phyloP scores from a whole-genome alignment of 2,329 filamentous ascomycete genomes.

The Ceratocystis harringtonii region DNA sequence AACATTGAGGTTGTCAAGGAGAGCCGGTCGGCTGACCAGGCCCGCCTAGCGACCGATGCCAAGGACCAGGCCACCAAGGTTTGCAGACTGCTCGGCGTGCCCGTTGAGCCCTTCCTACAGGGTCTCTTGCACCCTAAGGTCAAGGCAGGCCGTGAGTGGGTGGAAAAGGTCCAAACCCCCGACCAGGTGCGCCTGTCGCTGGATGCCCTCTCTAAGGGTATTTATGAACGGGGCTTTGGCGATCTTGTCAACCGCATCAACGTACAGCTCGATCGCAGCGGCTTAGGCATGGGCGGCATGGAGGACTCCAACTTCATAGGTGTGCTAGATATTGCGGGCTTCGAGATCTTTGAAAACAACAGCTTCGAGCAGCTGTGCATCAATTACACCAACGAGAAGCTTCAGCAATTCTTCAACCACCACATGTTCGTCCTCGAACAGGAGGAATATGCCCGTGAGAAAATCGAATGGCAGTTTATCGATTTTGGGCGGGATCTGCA shows the following conservation, averaged over 20 bases:
- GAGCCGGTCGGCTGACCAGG: slow-evolving; percentile 80
- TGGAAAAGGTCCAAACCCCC: slow-evolving; percentile 93
- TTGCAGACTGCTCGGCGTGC: slow-evolving; percentile 71
- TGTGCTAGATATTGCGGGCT: slow-evolving; percentile 95
- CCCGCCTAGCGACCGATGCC: slow-evolving; percentile 61
- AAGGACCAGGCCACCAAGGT: slow-evolving; percentile 62
- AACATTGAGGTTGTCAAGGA: slow-evolving; percentile 86
- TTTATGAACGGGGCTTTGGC: slow-evolving; percentile 92
- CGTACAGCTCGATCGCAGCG: slow-evolving; percentile 71
- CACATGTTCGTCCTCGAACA: slow-evolving; percentile 99
- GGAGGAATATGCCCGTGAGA: slow-evolving; percentile 91
- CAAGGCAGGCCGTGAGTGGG: slow-evolving; percentile 93
- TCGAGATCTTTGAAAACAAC: slow-evolving; percentile 96
- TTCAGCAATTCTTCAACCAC: slow-evolving; percentile 99
- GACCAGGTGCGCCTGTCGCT: slow-evolving; percentile 85
- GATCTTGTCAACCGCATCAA: slow-evolving; percentile 89
- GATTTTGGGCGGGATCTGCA: slow-evolving; percentile 96
- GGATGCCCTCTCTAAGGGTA: slow-evolving; percentile 87
- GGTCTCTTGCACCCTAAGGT: slow-evolving; percentile 84
- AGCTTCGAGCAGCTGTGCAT: slow-evolving; percentile 99
- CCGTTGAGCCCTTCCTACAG: slow-evolving; percentile 70
- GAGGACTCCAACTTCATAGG: slow-evolving; percentile 95
- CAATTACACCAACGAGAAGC: slow-evolving; percentile 98
- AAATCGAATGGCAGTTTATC: slow-evolving; percentile 99
- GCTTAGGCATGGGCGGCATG: slow-evolving; percentile 50